Base-by-base conservation (phyloP, 805 yeast species). In the Monosporozyma aerobia region DNA sequence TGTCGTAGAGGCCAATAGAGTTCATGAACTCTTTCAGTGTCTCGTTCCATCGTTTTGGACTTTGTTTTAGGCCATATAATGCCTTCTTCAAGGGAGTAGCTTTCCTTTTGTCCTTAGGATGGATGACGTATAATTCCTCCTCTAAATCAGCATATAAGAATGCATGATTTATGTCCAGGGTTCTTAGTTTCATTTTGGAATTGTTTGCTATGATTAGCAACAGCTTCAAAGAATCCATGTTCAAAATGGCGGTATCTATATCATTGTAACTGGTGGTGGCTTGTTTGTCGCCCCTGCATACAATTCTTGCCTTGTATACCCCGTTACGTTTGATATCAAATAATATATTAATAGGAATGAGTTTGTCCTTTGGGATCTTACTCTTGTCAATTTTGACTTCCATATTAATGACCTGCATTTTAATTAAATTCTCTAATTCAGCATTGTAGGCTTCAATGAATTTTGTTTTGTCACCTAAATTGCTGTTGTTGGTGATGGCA, bases 261-360 rank as follows among this genome's bases (percentile, higher is more conserved):
- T n/a, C 19, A 13, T 14, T 8, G 22, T 27, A 27, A 6, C 29
- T 27, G 29, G 29, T 5, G 4, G 29, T 27, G 29, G 29, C 6
- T 27, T 27, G 29, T 27, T 27, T 27, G 37, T 53, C 56, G 13
- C 56, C 56, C n/a, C 56, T 37, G 10, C 40, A 23, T 7, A 51
- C 56, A 27, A 30, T 47, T 49, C 54, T 29, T 3, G 52, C 53
- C 29, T 55, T 54, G 23, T 44, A 29, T 5, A 30, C 25, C 3
- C 56, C 53, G 22, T 53, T 50, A 23, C 54, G 30, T 44, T 53
- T 55, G 5, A 44, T 32, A 19, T 22, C 35, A 39, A 55, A 55
- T 6, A 49, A 47, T 1, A 43, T 45, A 6, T 44, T 30, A 9
- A n/a, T 44, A 5, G 29, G 29, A 27, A 27, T 27, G 29, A 27